Percentiles rank a stretch among this genome's conserved stretches.
phyloP scores from a whole-genome alignment of 192 early-diverging fungal genomes.

The Anaeromyces robustus region DNA sequence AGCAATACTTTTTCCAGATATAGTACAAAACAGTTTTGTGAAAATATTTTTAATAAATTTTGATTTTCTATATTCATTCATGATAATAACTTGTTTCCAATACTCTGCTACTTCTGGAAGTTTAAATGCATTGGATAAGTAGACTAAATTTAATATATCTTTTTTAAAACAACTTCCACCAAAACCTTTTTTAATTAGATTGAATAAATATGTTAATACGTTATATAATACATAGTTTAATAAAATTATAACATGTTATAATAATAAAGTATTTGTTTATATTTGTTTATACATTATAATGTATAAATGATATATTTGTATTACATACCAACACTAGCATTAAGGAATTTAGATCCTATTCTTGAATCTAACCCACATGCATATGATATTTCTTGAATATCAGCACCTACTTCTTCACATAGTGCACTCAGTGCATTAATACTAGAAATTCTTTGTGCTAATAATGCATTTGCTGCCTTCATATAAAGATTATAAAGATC shows the following conservation, averaged over 20 bases:
- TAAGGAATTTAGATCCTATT: slow-evolving; percentile 79
- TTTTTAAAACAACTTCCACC: slow-evolving; percentile 94
- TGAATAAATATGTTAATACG: too few species aligned
- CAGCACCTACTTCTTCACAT: slow-evolving; percentile 82
- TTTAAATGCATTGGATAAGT: slow-evolving; percentile 64
- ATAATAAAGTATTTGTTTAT: background rate
- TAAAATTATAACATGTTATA: too few species aligned
- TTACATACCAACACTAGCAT: slow-evolving; percentile 58
- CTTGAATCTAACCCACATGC: slow-evolving; percentile 74
- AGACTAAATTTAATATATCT: slow-evolving; percentile 82
- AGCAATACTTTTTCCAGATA: slow-evolving; percentile 63
- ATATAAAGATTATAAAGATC: too few species aligned
- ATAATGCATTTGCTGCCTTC: slow-evolving; percentile 77
- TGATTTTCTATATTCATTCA: slow-evolving; percentile 85
- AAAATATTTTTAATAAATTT: slow-evolving; percentile 65
- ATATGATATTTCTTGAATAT: slow-evolving; percentile 78
- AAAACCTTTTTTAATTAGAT: slow-evolving; percentile 30
- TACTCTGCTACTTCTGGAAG: slow-evolving; percentile 83
- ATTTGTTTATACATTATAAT: background rate
- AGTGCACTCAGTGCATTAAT: slow-evolving; percentile 80
- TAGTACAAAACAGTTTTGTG: slow-evolving; percentile 55
- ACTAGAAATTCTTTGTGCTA: slow-evolving; percentile 85
- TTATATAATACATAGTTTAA: too few species aligned
- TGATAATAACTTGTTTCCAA: slow-evolving; percentile 76
- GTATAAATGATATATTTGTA: too few species aligned